phyloP scores from a whole-genome alignment of 805 yeast species.

The Nakazawaea ishiwadae region DNA sequence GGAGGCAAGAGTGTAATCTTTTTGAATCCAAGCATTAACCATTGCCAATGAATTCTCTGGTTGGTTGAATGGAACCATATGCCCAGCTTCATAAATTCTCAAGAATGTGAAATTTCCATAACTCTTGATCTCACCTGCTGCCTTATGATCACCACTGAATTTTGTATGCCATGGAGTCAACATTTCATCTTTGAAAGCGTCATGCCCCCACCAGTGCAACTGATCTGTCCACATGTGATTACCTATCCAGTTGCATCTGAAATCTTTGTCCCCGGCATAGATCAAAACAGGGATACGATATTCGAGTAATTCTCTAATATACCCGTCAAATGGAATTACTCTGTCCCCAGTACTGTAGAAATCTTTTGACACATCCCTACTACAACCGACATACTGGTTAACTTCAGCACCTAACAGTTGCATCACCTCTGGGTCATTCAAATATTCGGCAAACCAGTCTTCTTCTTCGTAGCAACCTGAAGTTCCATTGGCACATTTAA shows the following conservation, averaged over 20 bases:
- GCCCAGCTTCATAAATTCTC: slow-evolving; percentile 87
- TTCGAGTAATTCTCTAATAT: slow-evolving; percentile 68
- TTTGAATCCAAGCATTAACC: slow-evolving; percentile 81
- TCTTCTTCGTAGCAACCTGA: slow-evolving; percentile 73
- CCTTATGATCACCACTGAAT: slow-evolving; percentile 16
- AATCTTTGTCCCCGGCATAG: slow-evolving; percentile 95
- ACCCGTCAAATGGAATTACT: slow-evolving; percentile 83
- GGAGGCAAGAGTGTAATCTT: slow-evolving; percentile 36
- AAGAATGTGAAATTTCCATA: slow-evolving; percentile 71
- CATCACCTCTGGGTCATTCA: slow-evolving; percentile 73
- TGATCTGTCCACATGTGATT: slow-evolving; percentile 80
- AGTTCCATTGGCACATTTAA: slow-evolving; percentile 55
- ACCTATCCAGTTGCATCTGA: slow-evolving; percentile 95
- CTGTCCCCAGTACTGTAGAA: slow-evolving; percentile 86
- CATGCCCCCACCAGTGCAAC: slow-evolving; percentile 64
- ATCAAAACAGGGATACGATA: slow-evolving; percentile 74
- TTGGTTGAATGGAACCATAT: slow-evolving; percentile 92
- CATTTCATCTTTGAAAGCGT: slow-evolving; percentile 29
- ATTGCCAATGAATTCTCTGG: slow-evolving; percentile 73
- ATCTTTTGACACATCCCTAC: slow-evolving; percentile 69
- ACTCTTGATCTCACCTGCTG: slow-evolving; percentile 35
- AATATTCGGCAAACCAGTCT: slow-evolving; percentile 69
- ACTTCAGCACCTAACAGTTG: slow-evolving; percentile 89
- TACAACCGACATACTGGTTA: slow-evolving; percentile 69
- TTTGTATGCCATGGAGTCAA: slow-evolving; percentile 21